phyloP scores from a whole-genome alignment of 306 rosid genomes.

The Boehmeria nivea region DNA sequence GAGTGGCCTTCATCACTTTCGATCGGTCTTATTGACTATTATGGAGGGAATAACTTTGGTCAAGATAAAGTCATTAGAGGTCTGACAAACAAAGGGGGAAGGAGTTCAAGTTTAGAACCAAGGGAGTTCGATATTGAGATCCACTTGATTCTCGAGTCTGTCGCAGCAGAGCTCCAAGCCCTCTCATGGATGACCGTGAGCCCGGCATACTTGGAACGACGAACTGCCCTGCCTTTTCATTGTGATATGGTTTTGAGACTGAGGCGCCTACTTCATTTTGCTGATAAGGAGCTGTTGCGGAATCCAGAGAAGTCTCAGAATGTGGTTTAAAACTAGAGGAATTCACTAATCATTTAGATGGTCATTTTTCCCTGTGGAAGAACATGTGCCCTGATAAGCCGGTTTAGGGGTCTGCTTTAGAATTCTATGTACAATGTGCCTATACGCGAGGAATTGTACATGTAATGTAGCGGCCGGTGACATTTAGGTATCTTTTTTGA shows the following conservation, averaged over 20 bases:
- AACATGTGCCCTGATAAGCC: constrained; percentile 13
- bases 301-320: constrained; percentile 58
- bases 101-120: constrained; percentile 59
- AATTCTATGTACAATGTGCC: constrained; percentile 30
- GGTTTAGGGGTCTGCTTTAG: background rate
- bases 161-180: constrained; percentile 95
- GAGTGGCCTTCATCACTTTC: constrained; percentile 93
- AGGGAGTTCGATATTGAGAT: constrained; percentile 71
- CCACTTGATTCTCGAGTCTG: constrained; percentile 76
- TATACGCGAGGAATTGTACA: constrained; percentile 32
- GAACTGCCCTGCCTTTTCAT: constrained; percentile 86
- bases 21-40: constrained; percentile 83
- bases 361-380: constrained; percentile 10
- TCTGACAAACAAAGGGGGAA: constrained; percentile 54
- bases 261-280: constrained; percentile 89
- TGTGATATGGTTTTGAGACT: constrained; percentile 98
- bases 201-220: constrained; percentile 84
- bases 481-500: background rate
- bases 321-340: constrained; percentile 20
- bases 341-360: background rate
- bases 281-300: constrained; percentile 78
- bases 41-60: constrained; percentile 60
- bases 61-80: constrained; percentile 70
- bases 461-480: constrained; percentile 9
- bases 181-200: constrained; percentile 96